Percentiles rank a stretch among this genome's conserved stretches.
Evolutionary conservation across 169 alveolate genomes (phyloP).

Genomic region (Cryptosporidium andersoni): DNA sequence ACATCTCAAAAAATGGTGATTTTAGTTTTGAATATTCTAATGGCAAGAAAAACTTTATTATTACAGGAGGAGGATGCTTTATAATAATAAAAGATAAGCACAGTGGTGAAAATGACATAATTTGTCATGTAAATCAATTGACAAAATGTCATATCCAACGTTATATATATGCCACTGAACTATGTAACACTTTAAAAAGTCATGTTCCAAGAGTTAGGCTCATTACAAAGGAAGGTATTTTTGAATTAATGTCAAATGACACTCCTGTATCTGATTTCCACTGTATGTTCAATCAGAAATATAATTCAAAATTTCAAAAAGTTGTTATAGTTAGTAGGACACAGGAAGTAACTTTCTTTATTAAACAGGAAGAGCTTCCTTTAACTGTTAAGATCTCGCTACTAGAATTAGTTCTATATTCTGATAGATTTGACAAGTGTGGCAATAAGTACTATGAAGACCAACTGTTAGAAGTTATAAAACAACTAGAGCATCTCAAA

Average conservation of each 20-base stretch:
- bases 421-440: no score
- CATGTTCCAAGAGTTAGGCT: conserved; percentile 48
- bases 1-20: conserved; percentile 42
- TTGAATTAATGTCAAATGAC: conserved; percentile 52
- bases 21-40: conserved; percentile 44
- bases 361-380: no score
- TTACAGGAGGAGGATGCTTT: conserved; percentile 67
- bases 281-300: background rate
- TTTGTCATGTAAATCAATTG: conserved; percentile 30
- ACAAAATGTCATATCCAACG: conserved; percentile 18
- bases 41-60: conserved; percentile 13
- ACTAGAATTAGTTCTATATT: no score
- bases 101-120: background rate
- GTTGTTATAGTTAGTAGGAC: no score
- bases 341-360: no score
- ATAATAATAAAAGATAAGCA: conserved; percentile 6
- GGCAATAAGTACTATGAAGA: no score
- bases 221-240: conserved; percentile 24
- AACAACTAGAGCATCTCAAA: no score
- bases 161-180: conserved; percentile 20
- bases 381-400: no score
- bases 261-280: conserved; percentile 25
- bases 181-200: conserved; percentile 47
- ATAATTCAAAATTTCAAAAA: no score
- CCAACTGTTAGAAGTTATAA: no score